phyloP scores from a whole-genome alignment of 2,329 filamentous ascomycete species.

The Cladosporium cucumerinum region DNA sequence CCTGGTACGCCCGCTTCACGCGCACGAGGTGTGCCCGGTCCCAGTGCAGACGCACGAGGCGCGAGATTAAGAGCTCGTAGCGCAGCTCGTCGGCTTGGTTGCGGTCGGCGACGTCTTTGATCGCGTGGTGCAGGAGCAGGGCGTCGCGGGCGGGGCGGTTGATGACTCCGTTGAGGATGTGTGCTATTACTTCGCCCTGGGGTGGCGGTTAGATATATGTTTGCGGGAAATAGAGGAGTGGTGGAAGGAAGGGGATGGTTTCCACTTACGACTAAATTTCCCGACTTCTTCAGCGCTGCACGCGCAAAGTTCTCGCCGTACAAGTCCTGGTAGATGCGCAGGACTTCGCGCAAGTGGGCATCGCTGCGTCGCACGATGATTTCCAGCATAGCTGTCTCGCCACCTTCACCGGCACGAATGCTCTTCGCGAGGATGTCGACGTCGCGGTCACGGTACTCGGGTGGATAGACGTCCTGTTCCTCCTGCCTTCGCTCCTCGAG shows the following conservation, averaged over 20 bases:
- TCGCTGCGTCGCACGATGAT: conserved; percentile 81
- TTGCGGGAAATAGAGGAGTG: neutral
- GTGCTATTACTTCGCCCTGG: conserved; percentile 88
- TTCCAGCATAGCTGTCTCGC: conserved; percentile 81
- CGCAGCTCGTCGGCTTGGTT: conserved; percentile 53
- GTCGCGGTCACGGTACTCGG: conserved; percentile 62
- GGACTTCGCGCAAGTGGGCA: conserved; percentile 73
- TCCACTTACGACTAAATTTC: conserved; percentile 80
- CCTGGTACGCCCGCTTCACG: conserved; percentile 75
- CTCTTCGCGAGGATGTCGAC: conserved; percentile 69
- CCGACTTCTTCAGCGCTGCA: conserved; percentile 82
- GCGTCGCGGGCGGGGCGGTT: conserved; percentile 93
- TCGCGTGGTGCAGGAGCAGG: conserved; percentile 83
- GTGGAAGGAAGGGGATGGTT: conserved; percentile 8
- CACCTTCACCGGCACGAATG: conserved; percentile 67
- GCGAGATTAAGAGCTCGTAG: conserved; percentile 80
- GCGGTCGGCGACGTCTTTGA: conserved; percentile 51
- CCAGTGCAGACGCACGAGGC: conserved; percentile 90
- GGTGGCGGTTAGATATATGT: neutral
- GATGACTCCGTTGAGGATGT: conserved; percentile 94
- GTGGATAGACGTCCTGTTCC: conserved; percentile 60
- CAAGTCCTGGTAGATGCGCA: conserved; percentile 70
- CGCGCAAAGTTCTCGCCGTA: conserved; percentile 80
- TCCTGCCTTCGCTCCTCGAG: conserved; percentile 82
- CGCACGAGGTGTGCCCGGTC: conserved; percentile 75